These are phyloP conservation scores for Huntiella decipiens DNA, from an alignment of 2,329 filamentous ascomycete genomes.

Conservation along the genomic window DNA sequence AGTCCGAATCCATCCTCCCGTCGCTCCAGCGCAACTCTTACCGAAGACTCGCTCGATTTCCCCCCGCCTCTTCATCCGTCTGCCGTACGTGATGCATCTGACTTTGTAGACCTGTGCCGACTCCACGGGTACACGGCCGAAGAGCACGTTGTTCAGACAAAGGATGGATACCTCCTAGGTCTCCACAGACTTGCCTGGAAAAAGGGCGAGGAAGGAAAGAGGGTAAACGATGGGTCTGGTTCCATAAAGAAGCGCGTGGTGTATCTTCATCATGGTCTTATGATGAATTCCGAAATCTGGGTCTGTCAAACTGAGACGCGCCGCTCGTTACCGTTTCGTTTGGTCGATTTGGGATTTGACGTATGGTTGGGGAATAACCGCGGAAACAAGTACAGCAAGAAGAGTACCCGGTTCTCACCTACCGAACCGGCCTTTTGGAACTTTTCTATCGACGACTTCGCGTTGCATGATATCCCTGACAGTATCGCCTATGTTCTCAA, in stretches of 20 bases:
- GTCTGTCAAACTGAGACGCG: slow-evolving; percentile 76
- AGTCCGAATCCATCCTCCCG: background rate
- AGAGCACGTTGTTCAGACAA: slow-evolving; percentile 88
- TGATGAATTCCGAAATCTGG: slow-evolving; percentile 99
- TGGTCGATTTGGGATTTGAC: slow-evolving; percentile 84
- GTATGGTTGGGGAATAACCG: slow-evolving; percentile 97
- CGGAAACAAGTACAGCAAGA: slow-evolving; percentile 98
- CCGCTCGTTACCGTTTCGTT: slow-evolving; percentile 68
- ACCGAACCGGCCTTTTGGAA: slow-evolving; percentile 74
- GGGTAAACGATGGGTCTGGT: slow-evolving; percentile 53
- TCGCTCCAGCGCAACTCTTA: background rate
- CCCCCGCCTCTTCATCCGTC: slow-evolving; percentile 36
- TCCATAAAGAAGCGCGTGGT: slow-evolving; percentile 66
- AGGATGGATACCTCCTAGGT: slow-evolving; percentile 81
- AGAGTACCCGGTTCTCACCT: slow-evolving; percentile 59
- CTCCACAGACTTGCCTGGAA: slow-evolving; percentile 72
- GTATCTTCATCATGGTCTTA: slow-evolving; percentile 83
- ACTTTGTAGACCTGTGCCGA: slow-evolving; percentile 87
- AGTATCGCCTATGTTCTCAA: slow-evolving; percentile 81
- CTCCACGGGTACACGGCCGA: slow-evolving; percentile 85
- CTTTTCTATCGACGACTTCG: slow-evolving; percentile 96
- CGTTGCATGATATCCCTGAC: slow-evolving; percentile 91
- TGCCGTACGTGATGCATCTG: slow-evolving; percentile 67
- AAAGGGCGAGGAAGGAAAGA: slow-evolving; percentile 59
- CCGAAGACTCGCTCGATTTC: slow-evolving; percentile 24